Evolutionary conservation across 345 rosid genomes (phyloP), one percentile per base, ranked within the genome.

Genomic region (Lenwebbia sp.): DNA sequence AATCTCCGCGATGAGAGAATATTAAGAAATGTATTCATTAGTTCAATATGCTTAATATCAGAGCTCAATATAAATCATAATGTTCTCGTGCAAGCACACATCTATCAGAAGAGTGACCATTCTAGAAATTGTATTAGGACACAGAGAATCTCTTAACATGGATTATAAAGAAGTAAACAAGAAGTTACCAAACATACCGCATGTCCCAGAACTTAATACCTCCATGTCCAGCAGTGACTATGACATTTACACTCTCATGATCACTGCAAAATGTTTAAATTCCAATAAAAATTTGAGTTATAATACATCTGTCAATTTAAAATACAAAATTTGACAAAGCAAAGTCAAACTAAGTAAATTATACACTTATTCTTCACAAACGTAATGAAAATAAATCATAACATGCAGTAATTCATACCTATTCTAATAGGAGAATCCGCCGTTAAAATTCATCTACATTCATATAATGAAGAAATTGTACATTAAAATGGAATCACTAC

Each of bases 181-280:
- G 60, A 60, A 54, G 40, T n/a, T 70, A 19, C 84, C 58, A 26
- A 60, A 83, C 82, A 84, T 89, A 97, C 99, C 96, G 95, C 85
- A 95, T 85, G 90, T 97, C 99, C 99, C 98, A 95, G 90, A 97
- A 96, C 91, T 97, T 97, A 33, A 94, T 88, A 84, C 94, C 96
- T 88, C 92, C 94, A 89, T 94, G 96, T 86, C 99, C 99, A 84
- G 96, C 98, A 57, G 95, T 97, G 57, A 92, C 89, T 88, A 97
- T 87, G 51, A 96, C 87, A 91, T 94, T 95, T 90, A 86, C 88
- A 86, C 92, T 91, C 88, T 91, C 98, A 65, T 84, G 86, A 88
- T 90, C 96, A 89, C 99, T 97, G 92, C 82, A 91, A 88, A 85
- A 58, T 82, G 82, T 49, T 82, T 41, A 50, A 44, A 58, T 33